These are phyloP conservation scores for Colletotrichum sp. DNA, from an alignment of 2,329 filamentous ascomycete genomes.

Conservation along the genomic window DNA sequence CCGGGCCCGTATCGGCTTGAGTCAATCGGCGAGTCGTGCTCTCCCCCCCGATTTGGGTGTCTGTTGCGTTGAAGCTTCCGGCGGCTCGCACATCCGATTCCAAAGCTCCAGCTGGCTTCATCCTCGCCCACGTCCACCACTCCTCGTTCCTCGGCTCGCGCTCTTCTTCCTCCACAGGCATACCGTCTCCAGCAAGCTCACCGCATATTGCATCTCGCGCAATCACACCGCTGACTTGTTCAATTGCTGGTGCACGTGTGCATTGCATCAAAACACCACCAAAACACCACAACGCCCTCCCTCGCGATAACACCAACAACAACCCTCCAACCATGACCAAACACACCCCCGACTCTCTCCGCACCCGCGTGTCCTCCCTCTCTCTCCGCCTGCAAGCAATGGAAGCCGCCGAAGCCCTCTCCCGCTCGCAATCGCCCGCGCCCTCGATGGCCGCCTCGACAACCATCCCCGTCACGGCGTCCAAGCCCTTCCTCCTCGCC, in stretches of 20 bases:
- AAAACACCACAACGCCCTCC: neutral
- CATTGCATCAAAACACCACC: neutral
- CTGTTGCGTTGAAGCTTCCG: neutral
- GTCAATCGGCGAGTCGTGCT: neutral
- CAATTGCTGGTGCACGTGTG: neutral
- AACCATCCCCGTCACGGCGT: constrained; percentile 16
- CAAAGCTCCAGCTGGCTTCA: constrained; percentile 10
- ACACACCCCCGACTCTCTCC: constrained; percentile 48
- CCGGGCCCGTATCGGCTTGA: neutral
- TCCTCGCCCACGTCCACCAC: neutral
- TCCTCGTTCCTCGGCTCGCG: neutral
- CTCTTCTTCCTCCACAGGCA: neutral
- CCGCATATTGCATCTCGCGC: neutral
- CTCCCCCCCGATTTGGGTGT: neutral
- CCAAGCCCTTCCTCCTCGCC: constrained; percentile 51
- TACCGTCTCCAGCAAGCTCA: neutral
- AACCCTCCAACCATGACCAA: constrained; percentile 42
- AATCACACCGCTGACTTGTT: neutral
- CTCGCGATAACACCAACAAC: neutral
- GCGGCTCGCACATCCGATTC: neutral
- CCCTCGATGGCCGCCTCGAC: constrained; percentile 30
- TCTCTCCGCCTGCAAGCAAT: constrained; percentile 47
- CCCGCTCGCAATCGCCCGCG: constrained; percentile 24
- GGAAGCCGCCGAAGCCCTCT: constrained; percentile 22
- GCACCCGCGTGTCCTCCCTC: constrained; percentile 47